Percentiles rank a stretch among this genome's conserved stretches.
These are phyloP conservation scores for Botrytis fabae DNA, from an alignment of 2,329 filamentous ascomycete genomes.

Conservation along the genomic window DNA sequence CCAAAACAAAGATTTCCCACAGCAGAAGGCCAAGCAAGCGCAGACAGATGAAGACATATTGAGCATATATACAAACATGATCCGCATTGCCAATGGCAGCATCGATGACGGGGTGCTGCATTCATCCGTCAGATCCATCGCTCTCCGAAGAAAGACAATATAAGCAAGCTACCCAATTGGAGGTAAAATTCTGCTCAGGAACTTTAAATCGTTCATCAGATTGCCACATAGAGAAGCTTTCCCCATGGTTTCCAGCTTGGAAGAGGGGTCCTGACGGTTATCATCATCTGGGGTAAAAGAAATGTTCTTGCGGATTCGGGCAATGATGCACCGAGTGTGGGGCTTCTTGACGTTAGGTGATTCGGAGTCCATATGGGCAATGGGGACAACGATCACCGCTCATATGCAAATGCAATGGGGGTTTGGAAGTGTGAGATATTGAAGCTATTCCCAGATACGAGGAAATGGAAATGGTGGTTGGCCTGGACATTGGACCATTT, in stretches of 20 bases:
- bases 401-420: background rate
- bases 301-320: conserved; percentile 13
- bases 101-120: background rate
- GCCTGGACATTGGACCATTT: too few species aligned
- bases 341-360: background rate
- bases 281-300: conserved; percentile 13
- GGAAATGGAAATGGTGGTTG: background rate
- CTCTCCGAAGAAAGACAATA: background rate
- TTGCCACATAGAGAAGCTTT: background rate
- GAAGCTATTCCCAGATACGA: conserved; percentile 10
- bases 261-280: conserved; percentile 20
- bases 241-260: conserved; percentile 19
- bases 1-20: background rate
- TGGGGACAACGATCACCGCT: background rate
- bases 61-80: conserved; percentile 8
- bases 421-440: background rate
- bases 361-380: background rate
- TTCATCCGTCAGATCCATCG: background rate
- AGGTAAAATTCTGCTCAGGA: conserved; percentile 28
- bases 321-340: conserved; percentile 16
- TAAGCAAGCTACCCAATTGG: conserved; percentile 25
- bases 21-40: background rate
- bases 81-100: background rate
- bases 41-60: background rate
- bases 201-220: background rate